These are phyloP conservation scores for Rubia balearica DNA, from an alignment of 305 asterid genomes.

Conservation along the genomic window DNA sequence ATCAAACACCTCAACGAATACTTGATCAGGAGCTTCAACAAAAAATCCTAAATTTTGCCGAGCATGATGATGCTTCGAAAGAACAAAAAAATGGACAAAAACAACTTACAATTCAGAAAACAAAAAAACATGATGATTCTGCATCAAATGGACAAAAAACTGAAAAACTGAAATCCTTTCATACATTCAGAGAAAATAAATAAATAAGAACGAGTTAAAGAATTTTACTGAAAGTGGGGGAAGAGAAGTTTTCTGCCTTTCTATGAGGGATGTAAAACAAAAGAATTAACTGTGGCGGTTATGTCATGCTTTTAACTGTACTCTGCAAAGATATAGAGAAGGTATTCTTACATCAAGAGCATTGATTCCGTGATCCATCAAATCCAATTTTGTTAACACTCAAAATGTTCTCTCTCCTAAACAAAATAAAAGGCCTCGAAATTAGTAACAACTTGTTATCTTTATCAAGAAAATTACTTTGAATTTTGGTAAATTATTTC, in stretches of 20 bases:
- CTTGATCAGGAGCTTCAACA: constrained; percentile 70
- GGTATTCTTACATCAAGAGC: constrained; percentile 76
- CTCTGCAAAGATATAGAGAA: constrained; percentile 11
- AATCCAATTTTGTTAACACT: constrained; percentile 87
- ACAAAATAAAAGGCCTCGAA: constrained; percentile 10
- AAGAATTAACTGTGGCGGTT: neutral
- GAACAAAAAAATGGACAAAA: no score
- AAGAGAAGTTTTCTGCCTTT: constrained; percentile 10
- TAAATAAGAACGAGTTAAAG: neutral
- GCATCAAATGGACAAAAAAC: no score
- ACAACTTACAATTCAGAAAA: no score
- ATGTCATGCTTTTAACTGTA: neutral
- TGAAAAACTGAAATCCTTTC: no score
- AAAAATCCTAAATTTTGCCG: no score
- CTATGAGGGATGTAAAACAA: constrained; percentile 10
- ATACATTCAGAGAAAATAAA: constrained; percentile 17
- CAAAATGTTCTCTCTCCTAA: constrained; percentile 95
- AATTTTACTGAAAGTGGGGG: constrained; percentile 8
- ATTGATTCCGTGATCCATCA: constrained; percentile 93
- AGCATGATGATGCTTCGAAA: no score
- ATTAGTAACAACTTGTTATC: constrained; percentile 5
- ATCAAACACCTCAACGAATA: constrained; percentile 78
- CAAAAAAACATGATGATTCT: no score
- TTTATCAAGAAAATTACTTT: neutral
- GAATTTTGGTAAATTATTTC: neutral